Evolutionary conservation across 257 asterid genomes (phyloP).

Genomic region (Solanum etuberosum): DNA sequence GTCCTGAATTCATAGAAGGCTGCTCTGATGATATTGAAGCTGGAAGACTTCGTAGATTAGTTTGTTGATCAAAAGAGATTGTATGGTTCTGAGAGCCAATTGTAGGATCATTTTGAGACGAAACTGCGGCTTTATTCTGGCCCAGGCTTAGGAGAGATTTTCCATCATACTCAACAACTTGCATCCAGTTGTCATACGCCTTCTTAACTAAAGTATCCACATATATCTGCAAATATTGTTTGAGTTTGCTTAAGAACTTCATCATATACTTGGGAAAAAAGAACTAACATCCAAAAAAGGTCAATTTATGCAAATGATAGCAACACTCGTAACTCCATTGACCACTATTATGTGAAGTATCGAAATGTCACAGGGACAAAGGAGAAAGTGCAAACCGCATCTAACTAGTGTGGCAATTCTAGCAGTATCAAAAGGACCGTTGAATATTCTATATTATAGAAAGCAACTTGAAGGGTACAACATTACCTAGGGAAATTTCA

Average conservation of each 20-base stretch:
- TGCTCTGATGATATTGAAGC: conserved; percentile 48
- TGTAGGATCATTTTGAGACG: conserved; percentile 26
- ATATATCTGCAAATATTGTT: conserved; percentile 39
- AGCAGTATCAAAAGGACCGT: neutral
- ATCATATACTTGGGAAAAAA: neutral
- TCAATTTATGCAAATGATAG: neutral
- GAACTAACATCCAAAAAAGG: neutral
- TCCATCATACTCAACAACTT: conserved; percentile 84
- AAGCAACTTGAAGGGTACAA: neutral
- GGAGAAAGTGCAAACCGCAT: neutral
- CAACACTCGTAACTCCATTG: neutral
- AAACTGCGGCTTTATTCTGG: conserved; percentile 29
- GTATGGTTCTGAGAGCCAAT: conserved; percentile 35
- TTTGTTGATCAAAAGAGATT: conserved; percentile 42
- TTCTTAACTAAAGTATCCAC: conserved; percentile 82
- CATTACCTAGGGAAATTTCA: neutral
- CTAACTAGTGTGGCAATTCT: neutral
- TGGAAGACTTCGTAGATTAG: conserved; percentile 43
- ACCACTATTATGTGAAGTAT: neutral
- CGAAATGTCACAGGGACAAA: neutral
- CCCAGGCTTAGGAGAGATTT: conserved; percentile 64
- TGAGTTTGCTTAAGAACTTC: neutral
- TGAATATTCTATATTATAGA: neutral
- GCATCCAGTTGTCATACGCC: conserved; percentile 89
- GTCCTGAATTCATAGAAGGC: conserved; percentile 38